Evolutionary conservation across 306 rosid genomes (phyloP).

Genomic region (Arachis hypogaea): DNA sequence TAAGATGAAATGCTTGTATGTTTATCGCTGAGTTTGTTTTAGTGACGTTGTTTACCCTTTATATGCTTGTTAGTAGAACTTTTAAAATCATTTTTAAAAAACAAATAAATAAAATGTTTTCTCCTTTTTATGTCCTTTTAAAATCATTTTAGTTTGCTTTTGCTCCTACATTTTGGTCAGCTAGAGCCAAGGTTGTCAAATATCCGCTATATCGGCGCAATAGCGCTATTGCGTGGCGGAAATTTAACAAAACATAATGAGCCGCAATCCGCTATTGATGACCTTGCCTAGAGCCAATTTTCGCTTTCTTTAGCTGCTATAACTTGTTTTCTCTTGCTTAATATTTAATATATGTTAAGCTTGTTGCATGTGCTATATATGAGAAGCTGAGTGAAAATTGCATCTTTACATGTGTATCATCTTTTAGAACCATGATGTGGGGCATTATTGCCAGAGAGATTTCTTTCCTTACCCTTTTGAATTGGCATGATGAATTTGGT

Average conservation of each 20-base stretch:
- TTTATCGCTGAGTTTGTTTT: conserved; percentile 9
- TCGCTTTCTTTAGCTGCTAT: neutral
- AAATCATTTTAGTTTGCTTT: conserved; percentile 15
- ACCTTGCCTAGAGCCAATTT: too few species aligned
- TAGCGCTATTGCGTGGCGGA: too few species aligned
- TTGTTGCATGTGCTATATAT: neutral
- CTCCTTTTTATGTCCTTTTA: conserved; percentile 5
- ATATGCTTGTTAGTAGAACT: conserved; percentile 33
- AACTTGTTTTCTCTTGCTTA: neutral
- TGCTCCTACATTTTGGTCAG: conserved; percentile 15
- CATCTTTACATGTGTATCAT: conserved; percentile 24
- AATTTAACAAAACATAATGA: too few species aligned
- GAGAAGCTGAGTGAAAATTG: neutral
- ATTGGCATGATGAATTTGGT: conserved; percentile 14
- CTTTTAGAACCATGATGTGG: conserved; percentile 23
- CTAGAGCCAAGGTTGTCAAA: neutral
- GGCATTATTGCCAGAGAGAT: neutral
- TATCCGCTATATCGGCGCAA: too few species aligned
- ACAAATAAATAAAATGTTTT: neutral
- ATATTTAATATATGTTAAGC: conserved; percentile 7
- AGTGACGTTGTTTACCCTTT: conserved; percentile 23
- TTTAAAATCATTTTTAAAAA: neutral
- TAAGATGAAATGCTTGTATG: conserved; percentile 63
- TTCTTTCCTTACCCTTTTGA: conserved; percentile 11
- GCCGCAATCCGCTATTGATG: too few species aligned